Evolutionary conservation across 2,329 filamentous ascomycete genomes (phyloP), one percentile per base, ranked within the genome.

Genomic region (Trichoderma citrinoviride): DNA sequence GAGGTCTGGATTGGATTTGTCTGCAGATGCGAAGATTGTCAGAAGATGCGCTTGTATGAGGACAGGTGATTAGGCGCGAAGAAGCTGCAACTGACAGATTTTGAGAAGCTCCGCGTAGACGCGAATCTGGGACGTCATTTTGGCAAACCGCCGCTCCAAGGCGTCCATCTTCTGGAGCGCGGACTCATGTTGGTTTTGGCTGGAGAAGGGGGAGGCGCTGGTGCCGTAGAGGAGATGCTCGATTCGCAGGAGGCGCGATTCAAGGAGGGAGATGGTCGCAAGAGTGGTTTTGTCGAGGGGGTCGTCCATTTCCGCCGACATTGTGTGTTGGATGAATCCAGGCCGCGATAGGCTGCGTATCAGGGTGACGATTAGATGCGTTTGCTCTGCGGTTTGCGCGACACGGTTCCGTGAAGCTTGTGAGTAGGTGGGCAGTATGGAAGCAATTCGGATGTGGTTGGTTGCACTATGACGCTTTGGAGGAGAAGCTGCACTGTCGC

Each of bases 81-180:
- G 15, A 47, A 49, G 57, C 44, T 37, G 54, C 3, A 72, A 72
- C 83, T 23, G 80, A 87, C 86, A 86, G 27, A 88, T 85, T 71
- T 83, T 84, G 43, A 88, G 77, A 7, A 88, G 78, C 69, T 88
- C 85, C 29, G 79, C 81, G 68, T 87, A 87, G 62, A 85, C 83
- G 56, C 84, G 82, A 40, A 84, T 76, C 60, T 79, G 78, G 33
- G 82, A 81, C 6, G 83, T 68, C 7, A 87, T 77, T 37, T 74
- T 72, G 15, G 79, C 76, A 70, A 87, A 85, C 27, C 84, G 83
- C 58, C 78, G 79, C 69, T 87, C 84, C 0, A 87, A 78, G 44
- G 83, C 78, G 64, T 79, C 79, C 47, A 87, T 75, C 47, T 79
- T 77, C 21, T 78, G 75, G 25, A 77, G 69, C 0, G 81, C 80